Evolutionary conservation across 2,329 filamentous ascomycete genomes (phyloP), one percentile per base, ranked within the genome.

Genomic region (Colletotrichum destructivum): DNA sequence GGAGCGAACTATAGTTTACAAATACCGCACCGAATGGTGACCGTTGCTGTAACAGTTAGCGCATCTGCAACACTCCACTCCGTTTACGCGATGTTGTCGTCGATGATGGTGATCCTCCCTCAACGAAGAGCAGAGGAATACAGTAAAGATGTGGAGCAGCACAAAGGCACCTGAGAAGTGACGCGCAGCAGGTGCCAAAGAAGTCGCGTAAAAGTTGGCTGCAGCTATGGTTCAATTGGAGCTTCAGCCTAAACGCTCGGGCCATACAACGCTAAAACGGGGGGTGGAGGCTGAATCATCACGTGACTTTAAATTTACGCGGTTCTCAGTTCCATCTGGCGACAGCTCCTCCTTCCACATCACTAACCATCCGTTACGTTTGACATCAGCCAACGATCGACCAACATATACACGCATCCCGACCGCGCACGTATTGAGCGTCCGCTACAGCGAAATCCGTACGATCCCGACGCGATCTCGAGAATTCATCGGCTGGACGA

Each of bases 291-390:
- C 60, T 61, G 55, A 18, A 11, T 8, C 12, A 46, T 81, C 83
- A 84, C 83, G 82, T 84, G 83, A 84, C 81, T 78, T 80, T 81
- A 82, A 83, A 84, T 44, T 63, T 38, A 73, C 72, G 69, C 69
- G 64, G 51, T 66, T 21, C 49, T 46, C 54, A 49, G 44, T 42
- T 65, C 65, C 38, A 49, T 62, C 62, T 62, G 21, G 59, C 38
- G 61, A 59, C 35, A 61, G 65, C 72, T 69, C 61, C 62, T 73
- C 55, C 73, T 71, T 61, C 64, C 62, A 73, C 63, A 74, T 75
- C 64, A 26, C n/a, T 31, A 47, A 26, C 16, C 47, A 49, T 35
- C 46, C 40, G 38, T 63, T 54, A 63, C 60, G 54, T 31, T 46
- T 23, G 46, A 44, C 47, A 49, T 63, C 44, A 68, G n/a, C 62